Base-by-base conservation (phyloP, 768 basidiomycete genomes). In the Leccinum truebloodii region DNA sequence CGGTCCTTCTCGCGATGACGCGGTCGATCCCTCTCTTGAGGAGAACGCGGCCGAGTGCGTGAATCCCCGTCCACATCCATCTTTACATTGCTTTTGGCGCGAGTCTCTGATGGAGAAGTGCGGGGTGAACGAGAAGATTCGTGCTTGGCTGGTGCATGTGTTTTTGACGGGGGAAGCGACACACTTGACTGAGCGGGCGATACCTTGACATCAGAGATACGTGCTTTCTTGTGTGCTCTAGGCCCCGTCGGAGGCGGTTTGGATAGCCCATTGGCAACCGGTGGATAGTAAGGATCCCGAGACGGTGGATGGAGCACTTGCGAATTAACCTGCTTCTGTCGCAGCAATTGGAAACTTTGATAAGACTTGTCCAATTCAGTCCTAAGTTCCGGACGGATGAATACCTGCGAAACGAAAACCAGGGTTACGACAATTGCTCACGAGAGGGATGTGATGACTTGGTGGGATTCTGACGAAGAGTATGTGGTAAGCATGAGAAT, bases 331-430 rank as follows among this genome's bases (percentile, higher is more conserved):
- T 67, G 70, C 37, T 75, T 79, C 63, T 81, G 79, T 50, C 81
- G 80, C 14, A 78, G 66, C 55, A 79, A 72, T 61, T 79, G 75
- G 62, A 89, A 79, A n/a, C 81, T 78, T 59, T 88, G 86, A 67
- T 90, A 85, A 6, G 88, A 83, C 73, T 89, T 90, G 55, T 92
- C 89, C 24, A 94, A 79, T 71, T 94, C 92, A 46, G 83, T 80
- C 46, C 92, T 94, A 56, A 37, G 35, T 63, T 71, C 63, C 62
- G 57, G 26, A 64, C 66, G 22, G 52, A 57, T 60, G 54, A 63
- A 62, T 57, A 59, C 51, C 50, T 57, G 55, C 58, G 28, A 57
- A 57, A 60, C 28, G 53, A 57, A 26, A 57, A 57, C 59, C 28
- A 18, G 30, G 32, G 34, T 32, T 50, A 55, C 4, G 16, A 52